Evolutionary conservation across 2,329 filamentous ascomycete species (phyloP).

Genomic region (Aspergillus floridensis): DNA sequence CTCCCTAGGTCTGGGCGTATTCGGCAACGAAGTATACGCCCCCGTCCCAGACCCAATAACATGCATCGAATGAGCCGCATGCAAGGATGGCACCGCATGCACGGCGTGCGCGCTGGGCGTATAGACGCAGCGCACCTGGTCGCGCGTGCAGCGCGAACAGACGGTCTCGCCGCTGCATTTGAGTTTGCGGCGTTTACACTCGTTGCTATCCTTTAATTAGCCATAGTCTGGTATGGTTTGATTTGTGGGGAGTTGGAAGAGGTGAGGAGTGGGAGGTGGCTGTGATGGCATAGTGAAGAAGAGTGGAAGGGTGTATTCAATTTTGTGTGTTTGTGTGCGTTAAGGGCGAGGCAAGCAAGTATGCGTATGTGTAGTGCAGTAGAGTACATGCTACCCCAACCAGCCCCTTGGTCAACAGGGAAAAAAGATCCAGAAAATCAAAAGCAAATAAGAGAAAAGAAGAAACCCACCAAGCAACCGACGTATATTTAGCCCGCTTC

Average conservation of each 20-base stretch:
- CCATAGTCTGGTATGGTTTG: neutral
- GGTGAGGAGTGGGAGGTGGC: neutral
- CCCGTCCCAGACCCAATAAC: neutral
- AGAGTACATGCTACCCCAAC: too few species aligned
- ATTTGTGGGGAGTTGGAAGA: neutral
- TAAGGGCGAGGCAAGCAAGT: too few species aligned
- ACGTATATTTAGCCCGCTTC: slow-evolving; percentile 38
- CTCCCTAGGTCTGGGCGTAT: neutral
- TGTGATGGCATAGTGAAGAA: too few species aligned
- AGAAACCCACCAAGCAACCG: slow-evolving; percentile 33
- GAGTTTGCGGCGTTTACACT: slow-evolving; percentile 72
- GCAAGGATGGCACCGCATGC: too few species aligned
- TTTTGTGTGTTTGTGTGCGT: too few species aligned
- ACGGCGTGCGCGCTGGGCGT: slow-evolving; percentile 56
- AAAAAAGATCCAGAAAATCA: neutral
- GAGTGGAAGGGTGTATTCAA: too few species aligned
- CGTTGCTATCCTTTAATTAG: slow-evolving; percentile 53
- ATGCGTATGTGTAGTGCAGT: too few species aligned
- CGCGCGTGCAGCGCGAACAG: slow-evolving; percentile 61
- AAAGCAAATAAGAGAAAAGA: neutral
- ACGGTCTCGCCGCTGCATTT: slow-evolving; percentile 70
- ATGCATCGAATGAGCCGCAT: too few species aligned
- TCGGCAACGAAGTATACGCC: neutral
- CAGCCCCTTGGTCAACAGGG: neutral
- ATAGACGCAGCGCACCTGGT: slow-evolving; percentile 65